Evolutionary conservation across 192 early-diverging fungal genomes (phyloP).

Genomic region (Backusella luteola): DNA sequence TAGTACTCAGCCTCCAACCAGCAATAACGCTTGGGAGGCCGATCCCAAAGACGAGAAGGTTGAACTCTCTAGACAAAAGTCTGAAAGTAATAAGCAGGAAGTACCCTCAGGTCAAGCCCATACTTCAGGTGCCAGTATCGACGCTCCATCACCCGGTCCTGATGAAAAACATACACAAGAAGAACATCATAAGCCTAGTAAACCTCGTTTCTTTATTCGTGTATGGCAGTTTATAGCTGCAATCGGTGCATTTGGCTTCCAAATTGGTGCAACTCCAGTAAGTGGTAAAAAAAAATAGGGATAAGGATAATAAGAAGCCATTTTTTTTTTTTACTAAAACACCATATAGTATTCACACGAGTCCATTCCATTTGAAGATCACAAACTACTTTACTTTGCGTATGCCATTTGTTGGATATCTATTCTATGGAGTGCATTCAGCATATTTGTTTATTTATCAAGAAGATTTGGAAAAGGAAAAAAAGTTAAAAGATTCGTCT

Average conservation of each 20-base stretch:
- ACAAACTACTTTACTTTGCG: not conserved
- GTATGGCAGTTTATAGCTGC: constrained; percentile 30
- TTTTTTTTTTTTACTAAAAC: not conserved
- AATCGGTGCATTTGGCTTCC: constrained; percentile 35
- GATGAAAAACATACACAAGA: not conserved
- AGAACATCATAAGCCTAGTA: constrained; percentile 16
- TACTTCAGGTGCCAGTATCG: not conserved
- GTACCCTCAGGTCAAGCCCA: not conserved
- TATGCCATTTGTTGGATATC: constrained; percentile 8
- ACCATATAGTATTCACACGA: not conserved
- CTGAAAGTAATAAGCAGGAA: constrained; percentile 9
- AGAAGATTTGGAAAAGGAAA: constrained; percentile 14
- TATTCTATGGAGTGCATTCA: not conserved
- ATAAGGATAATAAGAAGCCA: not conserved
- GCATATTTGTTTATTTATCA: constrained; percentile 10
- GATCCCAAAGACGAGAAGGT: not conserved
- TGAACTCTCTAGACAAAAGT: not conserved
- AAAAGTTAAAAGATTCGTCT: constrained; percentile 2
- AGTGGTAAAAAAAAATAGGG: not conserved
- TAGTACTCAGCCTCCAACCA: not conserved
- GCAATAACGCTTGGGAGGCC: not conserved
- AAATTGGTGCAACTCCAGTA: constrained; percentile 36
- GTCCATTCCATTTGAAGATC: not conserved
- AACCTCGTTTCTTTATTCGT: constrained; percentile 21
- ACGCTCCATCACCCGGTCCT: not conserved